Evolutionary conservation across 2,329 filamentous ascomycete genomes (phyloP).

Genomic region (Gliomastix tumulicola): DNA sequence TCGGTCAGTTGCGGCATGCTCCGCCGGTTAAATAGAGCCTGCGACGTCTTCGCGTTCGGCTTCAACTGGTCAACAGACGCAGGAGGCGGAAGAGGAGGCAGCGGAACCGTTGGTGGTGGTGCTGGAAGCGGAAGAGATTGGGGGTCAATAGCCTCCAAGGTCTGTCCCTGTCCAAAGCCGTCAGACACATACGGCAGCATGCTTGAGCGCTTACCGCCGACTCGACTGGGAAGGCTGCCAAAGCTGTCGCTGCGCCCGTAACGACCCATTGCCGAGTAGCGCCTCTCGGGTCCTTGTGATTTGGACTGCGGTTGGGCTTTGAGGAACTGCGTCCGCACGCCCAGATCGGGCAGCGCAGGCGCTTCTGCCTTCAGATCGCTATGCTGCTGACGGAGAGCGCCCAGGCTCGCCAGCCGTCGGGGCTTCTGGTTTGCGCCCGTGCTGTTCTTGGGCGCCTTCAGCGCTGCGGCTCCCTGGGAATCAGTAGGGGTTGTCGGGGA

Average conservation of each 20-base stretch:
- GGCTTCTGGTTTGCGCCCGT: conserved; percentile 10
- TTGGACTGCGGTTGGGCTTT: too few relatives aligned
- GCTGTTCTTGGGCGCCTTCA: too few relatives aligned
- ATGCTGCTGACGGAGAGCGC: conserved; percentile 14
- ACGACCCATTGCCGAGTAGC: conserved; percentile 23
- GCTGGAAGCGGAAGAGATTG: conserved; percentile 10
- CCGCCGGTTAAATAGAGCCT: conserved; percentile 25
- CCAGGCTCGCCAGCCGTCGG: conserved; percentile 20
- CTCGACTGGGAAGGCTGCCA: too few relatives aligned
- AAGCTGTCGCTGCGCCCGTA: conserved; percentile 16
- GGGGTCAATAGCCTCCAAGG: conserved; percentile 8
- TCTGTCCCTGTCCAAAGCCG: too few relatives aligned
- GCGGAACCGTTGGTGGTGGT: conserved; percentile 19
- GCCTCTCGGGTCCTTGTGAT: conserved; percentile 13
- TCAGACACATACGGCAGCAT: conserved; percentile 8
- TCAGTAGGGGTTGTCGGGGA: too few relatives aligned
- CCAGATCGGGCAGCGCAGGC: too few relatives aligned
- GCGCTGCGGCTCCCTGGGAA: too few relatives aligned
- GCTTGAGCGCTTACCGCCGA: conserved; percentile 12
- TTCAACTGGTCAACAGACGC: conserved; percentile 13
- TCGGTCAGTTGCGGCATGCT: conserved; percentile 45
- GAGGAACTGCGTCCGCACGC: too few relatives aligned
- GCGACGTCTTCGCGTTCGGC: conserved; percentile 11
- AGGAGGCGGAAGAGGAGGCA: conserved; percentile 20
- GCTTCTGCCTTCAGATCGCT: too few relatives aligned